Conservation (phyloP, 305 asterid species). For the Andrographis paniculata region DNA sequence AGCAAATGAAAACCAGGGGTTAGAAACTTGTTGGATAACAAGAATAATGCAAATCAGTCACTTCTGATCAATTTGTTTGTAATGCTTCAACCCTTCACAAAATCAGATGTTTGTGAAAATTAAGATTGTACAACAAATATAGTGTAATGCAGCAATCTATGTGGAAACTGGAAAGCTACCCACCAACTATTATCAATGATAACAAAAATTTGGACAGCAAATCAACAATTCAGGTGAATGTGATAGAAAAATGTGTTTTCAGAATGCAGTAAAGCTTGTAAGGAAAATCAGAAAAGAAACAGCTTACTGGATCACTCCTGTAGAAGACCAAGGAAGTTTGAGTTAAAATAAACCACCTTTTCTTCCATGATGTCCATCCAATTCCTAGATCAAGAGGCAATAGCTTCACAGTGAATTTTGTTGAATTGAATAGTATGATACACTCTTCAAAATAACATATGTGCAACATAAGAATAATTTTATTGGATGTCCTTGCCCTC, state of each 20-base stretch:
- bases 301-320: constrained; percentile 97
- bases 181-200: neutral
- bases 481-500: no score
- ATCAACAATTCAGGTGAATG: neutral
- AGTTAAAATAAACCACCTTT: constrained; percentile 97
- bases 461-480: no score
- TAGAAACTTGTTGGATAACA: neutral
- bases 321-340: constrained; percentile 96
- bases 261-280: neutral
- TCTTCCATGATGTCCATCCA: constrained; percentile 99
- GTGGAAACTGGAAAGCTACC: constrained; percentile 5
- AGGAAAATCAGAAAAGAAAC: constrained; percentile 1
- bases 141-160: constrained; percentile 3
- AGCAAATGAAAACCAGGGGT: neutral
- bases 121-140: constrained; percentile 7
- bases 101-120: neutral
- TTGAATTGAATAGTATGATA: constrained; percentile 3
- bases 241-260: neutral
- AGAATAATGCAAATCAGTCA: neutral
- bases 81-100: constrained; percentile 3
- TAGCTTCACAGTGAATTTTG: constrained; percentile 3
- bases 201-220: constrained; percentile 4
- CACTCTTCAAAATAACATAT: no score
- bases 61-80: constrained; percentile 1
- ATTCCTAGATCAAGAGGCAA: constrained; percentile 43